Base-by-base conservation (phyloP, 306 rosid genomes). In the Macrotyloma uniflorum region DNA sequence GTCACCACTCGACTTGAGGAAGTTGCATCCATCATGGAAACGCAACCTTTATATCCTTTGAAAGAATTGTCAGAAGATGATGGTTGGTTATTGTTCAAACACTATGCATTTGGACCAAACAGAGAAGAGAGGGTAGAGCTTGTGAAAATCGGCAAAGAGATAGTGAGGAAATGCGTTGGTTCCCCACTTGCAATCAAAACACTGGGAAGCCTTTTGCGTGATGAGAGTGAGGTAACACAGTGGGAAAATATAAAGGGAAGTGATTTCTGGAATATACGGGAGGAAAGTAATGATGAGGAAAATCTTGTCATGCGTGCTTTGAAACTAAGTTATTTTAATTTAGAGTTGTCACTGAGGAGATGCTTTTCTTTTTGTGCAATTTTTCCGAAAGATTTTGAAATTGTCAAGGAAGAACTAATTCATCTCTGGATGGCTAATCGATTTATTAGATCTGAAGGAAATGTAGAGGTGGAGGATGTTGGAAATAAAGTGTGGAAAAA, bases 31-130 rank as follows among this genome's bases (percentile, higher is more conserved):
- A 18, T 79, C 14, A 43, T 76, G 80, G 68, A 72, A 35, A 70
- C 79, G 0, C 1, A 5, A 3, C 71, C 67, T 6, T 5, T 42
- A 61, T 57, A 45, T 55, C 24, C 2, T 0, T 18, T 86, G 70
- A 3, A 0, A 2, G 19, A 24, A 4, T 58, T 86, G 11, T 62
- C 87, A 0, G 46, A 67, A 4, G 5, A 67, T 8, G 85, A 80
- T 23, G 72, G 76, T 47, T 83, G 79, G 84, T 77, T 28, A 5
- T 57, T 86, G 28, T 83, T 83, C 24, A 23, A 70, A 47, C 77
- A 64, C 4, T 67, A 74, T 1, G 90, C 87, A 12, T 82, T 81
- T 57, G 68, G 65, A 6, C 28, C 36, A 14, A 2, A 74, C 1
- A 58, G 4, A 0, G 67, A 74, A 35, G 72, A 62, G 19, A 28